phyloP scores from a whole-genome alignment of 2,329 filamentous ascomycete genomes.

The Fusarium sp. region DNA sequence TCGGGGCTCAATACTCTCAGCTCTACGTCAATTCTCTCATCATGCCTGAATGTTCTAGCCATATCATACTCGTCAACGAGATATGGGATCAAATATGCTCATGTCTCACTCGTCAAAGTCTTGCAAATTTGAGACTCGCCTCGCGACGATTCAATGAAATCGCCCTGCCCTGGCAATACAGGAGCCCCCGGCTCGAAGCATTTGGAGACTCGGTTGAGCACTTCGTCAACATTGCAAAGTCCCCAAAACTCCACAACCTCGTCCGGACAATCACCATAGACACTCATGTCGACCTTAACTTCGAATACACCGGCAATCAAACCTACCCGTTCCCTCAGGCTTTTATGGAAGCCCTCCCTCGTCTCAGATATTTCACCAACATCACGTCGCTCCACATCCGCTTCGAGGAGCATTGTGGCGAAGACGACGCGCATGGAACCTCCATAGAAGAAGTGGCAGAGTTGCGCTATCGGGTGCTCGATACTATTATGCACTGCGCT shows the following conservation, averaged over 20 bases:
- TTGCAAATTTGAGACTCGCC: slow-evolving; percentile 12
- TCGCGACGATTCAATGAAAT: slow-evolving; percentile 8
- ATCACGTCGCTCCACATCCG: slow-evolving; percentile 1
- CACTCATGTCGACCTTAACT: slow-evolving; percentile 21
- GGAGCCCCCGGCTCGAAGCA: slow-evolving; percentile 12
- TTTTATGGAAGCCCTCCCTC: slow-evolving; percentile 23
- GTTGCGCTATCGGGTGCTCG: slow-evolving; percentile 27
- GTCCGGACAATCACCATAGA: slow-evolving; percentile 35
- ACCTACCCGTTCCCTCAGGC: not conserved
- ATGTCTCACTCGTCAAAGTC: not conserved
- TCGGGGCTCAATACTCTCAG: too few species aligned
- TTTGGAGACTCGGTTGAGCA: slow-evolving; percentile 4
- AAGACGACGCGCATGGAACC: fast-evolving
- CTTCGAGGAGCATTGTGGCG: slow-evolving; percentile 28
- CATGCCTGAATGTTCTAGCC: not conserved
- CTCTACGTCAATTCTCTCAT: too few species aligned
- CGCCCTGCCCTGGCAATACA: slow-evolving; percentile 5
- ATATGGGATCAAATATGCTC: slow-evolving; percentile 29
- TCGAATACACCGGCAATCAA: not conserved
- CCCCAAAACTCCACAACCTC: slow-evolving; percentile 1
- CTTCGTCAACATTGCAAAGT: slow-evolving; percentile 28
- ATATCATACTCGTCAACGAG: not conserved
- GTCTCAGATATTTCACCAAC: not conserved
- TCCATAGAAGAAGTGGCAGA: slow-evolving; percentile 12
- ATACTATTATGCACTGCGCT: slow-evolving; percentile 35